These are phyloP conservation scores for Mediolabrus comicus DNA, from an alignment of 108 stramenopile species.

Conservation along the genomic window DNA sequence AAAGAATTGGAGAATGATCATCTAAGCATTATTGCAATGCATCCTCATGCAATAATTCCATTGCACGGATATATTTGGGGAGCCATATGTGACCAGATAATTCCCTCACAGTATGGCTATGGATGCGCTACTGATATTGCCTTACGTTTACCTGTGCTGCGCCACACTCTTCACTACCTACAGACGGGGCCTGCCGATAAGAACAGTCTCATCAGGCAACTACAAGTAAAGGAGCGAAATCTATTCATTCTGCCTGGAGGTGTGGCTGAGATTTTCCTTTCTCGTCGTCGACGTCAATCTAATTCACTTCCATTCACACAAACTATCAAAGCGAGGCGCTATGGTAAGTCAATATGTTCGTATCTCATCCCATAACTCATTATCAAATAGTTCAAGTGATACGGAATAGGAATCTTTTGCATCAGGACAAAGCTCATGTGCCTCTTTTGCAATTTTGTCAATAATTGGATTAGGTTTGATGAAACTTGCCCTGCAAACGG, in stretches of 20 bases:
- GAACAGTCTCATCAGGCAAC: not conserved
- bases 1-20: not conserved
- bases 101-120: slow-evolving; percentile 20
- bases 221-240: slow-evolving; percentile 10
- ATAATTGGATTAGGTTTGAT: too few relatives aligned
- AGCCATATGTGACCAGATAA: slow-evolving; percentile 28
- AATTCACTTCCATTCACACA: slow-evolving; percentile 10
- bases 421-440: too few relatives aligned
- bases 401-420: too few relatives aligned
- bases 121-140: slow-evolving; percentile 29
- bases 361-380: too few relatives aligned
- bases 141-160: slow-evolving; percentile 25
- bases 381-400: too few relatives aligned
- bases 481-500: slow-evolving; percentile 59
- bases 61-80: slow-evolving; percentile 31
- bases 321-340: slow-evolving; percentile 15
- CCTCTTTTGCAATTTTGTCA: too few relatives aligned
- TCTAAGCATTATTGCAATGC: slow-evolving; percentile 20
- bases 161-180: slow-evolving; percentile 22
- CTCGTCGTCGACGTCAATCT: not conserved
- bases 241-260: slow-evolving; percentile 22
- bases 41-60: slow-evolving; percentile 41
- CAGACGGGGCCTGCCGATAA: slow-evolving; percentile 14
- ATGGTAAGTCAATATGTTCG: too few relatives aligned
- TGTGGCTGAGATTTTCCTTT: slow-evolving; percentile 23